Evolutionary conservation across 306 rosid genomes (phyloP).

Genomic region (Citrullus amarus): DNA sequence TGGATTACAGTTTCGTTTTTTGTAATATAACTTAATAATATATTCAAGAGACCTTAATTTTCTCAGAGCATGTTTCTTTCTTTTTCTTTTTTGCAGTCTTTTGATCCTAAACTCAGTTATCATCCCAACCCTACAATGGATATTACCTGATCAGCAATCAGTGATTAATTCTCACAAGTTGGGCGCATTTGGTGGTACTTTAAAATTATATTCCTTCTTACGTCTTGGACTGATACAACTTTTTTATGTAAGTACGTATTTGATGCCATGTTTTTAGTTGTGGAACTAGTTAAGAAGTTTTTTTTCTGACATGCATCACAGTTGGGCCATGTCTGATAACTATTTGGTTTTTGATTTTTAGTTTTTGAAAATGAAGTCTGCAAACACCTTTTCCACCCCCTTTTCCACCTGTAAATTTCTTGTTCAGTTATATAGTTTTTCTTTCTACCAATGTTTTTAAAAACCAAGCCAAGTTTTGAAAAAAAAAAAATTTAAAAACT

Average conservation of each 20-base stretch:
- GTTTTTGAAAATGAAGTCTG: too few species aligned
- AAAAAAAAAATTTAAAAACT: too few species aligned
- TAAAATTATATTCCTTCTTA: conserved; percentile 54
- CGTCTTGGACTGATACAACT: conserved; percentile 53
- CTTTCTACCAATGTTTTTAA: too few species aligned
- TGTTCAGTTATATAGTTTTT: too few species aligned
- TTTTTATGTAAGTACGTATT: conserved; percentile 61
- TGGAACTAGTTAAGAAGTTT: background rate
- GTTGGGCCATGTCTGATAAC: too few species aligned
- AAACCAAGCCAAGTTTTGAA: too few species aligned
- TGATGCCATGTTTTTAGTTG: background rate
- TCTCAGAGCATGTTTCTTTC: background rate
- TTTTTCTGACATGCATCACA: background rate
- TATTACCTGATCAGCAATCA: conserved; percentile 58
- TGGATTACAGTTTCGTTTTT: background rate
- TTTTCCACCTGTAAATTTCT: too few species aligned
- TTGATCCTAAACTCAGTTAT: conserved; percentile 52
- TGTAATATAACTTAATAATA: background rate
- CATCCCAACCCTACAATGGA: conserved; percentile 61
- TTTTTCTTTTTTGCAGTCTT: conserved; percentile 42
- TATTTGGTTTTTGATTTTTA: too few species aligned
- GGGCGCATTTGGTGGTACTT: conserved; percentile 32
- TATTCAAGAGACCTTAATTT: background rate
- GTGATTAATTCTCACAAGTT: conserved; percentile 30
- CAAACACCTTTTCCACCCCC: too few species aligned